A percentile compares a stretch with the other conserved stretches of the same genome.
These are phyloP conservation scores for Podila epigama DNA, from an alignment of 192 early-diverging fungal species.

Conservation along the genomic window DNA sequence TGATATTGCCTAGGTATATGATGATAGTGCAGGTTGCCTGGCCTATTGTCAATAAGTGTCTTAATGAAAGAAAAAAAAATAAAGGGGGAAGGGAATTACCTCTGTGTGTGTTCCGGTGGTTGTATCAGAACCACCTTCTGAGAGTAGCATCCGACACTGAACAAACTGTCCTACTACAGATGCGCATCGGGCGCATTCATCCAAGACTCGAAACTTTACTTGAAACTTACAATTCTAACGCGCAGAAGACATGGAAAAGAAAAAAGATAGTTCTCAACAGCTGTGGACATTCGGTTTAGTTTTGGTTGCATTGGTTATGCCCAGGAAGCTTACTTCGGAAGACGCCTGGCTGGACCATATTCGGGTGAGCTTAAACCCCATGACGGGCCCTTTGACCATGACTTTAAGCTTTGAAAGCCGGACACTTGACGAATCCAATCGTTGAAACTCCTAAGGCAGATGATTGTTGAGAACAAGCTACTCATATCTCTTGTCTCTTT, in stretches of 20 bases:
- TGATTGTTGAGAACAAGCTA: too few species aligned
- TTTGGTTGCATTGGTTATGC: background rate
- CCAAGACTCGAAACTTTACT: slow-evolving; percentile 4
- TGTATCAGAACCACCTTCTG: background rate
- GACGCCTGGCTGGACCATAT: background rate
- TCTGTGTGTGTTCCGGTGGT: background rate
- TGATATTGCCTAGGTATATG: too few species aligned
- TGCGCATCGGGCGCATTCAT: slow-evolving; percentile 22
- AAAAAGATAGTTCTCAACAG: background rate
- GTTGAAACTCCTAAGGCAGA: slow-evolving; percentile 16
- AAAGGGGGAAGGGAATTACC: background rate
- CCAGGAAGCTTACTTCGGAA: background rate
- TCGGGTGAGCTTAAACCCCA: slow-evolving; percentile 12
- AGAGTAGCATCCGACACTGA: slow-evolving; percentile 10
- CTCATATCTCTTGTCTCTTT: too few species aligned
- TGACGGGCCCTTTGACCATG: slow-evolving; percentile 14
- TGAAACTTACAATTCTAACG: slow-evolving; percentile 16
- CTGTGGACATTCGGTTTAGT: background rate
- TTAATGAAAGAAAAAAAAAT: background rate
- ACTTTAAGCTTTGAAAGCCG: slow-evolving; percentile 1
- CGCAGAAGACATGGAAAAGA: background rate
- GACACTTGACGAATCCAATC: slow-evolving; percentile 14
- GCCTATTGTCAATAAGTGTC: background rate
- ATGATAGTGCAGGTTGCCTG: too few species aligned
- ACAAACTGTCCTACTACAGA: background rate